phyloP scores from a whole-genome alignment of 495 filamentous ascomycete genomes.

The Bryoglossum gracile region DNA sequence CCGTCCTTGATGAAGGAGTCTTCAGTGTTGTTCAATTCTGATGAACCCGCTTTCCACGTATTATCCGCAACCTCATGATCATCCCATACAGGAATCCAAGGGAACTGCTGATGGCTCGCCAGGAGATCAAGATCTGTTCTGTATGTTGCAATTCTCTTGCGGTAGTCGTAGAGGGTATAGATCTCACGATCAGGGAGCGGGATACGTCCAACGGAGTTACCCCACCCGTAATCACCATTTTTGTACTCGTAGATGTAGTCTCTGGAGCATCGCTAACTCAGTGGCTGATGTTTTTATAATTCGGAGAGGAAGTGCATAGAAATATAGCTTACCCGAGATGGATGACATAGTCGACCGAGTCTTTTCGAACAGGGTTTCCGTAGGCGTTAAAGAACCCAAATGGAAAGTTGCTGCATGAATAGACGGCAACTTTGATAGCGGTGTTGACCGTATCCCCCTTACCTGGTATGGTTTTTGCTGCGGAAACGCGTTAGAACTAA shows the following conservation, averaged over 20 bases:
- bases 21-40: constrained; percentile 52
- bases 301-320: too few relatives aligned
- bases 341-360: neutral
- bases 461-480: neutral
- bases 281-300: too few relatives aligned
- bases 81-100: constrained; percentile 68
- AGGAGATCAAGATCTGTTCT: constrained; percentile 54
- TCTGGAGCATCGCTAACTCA: too few relatives aligned
- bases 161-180: constrained; percentile 44
- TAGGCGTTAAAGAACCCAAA: neutral
- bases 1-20: constrained; percentile 52
- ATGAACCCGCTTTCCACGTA: constrained; percentile 46
- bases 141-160: constrained; percentile 53
- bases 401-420: neutral
- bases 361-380: neutral
- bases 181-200: neutral
- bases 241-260: neutral
- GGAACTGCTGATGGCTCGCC: constrained; percentile 48
- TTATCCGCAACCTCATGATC: constrained; percentile 66
- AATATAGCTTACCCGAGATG: too few relatives aligned
- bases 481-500: too few relatives aligned
- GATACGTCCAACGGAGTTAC: neutral
- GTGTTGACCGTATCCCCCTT: neutral
- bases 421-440: neutral
- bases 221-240: neutral